Base-by-base conservation (phyloP, 352 stramenopile genomes). In the Aphanomyces euteiches region DNA sequence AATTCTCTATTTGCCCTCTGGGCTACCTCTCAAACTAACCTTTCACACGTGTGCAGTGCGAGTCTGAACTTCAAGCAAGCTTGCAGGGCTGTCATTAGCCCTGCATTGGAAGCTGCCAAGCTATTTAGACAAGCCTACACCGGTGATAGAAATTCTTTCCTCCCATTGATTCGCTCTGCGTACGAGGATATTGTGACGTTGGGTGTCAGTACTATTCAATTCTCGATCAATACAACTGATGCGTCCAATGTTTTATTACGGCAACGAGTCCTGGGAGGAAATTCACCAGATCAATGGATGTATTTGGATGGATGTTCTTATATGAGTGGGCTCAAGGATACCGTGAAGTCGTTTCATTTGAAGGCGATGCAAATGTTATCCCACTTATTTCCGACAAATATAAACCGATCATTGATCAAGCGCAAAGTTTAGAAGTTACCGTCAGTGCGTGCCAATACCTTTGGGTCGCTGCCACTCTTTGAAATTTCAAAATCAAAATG, bases 331-430 rank as follows among this genome's bases (percentile, higher is more conserved):
- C 2, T 28, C 43, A 50, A 50, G 10, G 10, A 12, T 50, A 12
- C 17, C 43, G 43, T 50, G 43, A 50, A 50, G 43, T 50, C 43
- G 43, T 50, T 12, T 50, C 43, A 50, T 50, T 50, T 50, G 43
- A 50, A n/a, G 43, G 43, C 17, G 43, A 50, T n/a, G 10, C 17
- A n/a, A n/a, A n/a, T 50, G 17, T 50, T n/a, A n/a, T n/a, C 43
- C 10, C 43, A n/a, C 17, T 50, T 12, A 58, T 58, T 19, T 58
- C 50, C 50, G 50, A 58, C 50, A 58, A 58, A 36, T 58, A 58
- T 36, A 8, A 36, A 8, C 50, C 50, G 17, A 58, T 19, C 50
- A 36, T 58, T 19, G 36, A 58, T 36, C 50, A 58, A 58, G 50
- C 50, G 7, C 50, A 58, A 36, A 28, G 8, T 8, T 58, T 58